These are phyloP conservation scores for Didymella exigua DNA, from an alignment of 2,329 filamentous ascomycete species.

Conservation along the genomic window DNA sequence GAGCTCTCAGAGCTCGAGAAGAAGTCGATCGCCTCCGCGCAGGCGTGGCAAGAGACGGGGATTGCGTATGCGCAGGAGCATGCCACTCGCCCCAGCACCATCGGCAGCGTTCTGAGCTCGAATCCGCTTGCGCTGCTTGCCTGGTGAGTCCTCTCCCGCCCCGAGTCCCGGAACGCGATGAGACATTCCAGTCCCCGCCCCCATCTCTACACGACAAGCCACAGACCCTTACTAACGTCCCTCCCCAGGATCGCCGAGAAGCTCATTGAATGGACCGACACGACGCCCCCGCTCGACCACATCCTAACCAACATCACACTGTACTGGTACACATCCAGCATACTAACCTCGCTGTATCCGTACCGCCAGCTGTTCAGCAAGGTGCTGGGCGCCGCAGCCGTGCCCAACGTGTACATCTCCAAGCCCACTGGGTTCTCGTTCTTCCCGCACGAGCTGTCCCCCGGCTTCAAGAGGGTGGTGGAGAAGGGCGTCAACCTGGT, in stretches of 20 bases:
- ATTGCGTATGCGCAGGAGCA: conserved; percentile 61
- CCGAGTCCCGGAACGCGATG: neutral
- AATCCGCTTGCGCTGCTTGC: conserved; percentile 63
- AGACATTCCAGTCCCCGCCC: too few relatives aligned
- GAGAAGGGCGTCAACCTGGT: conserved; percentile 49
- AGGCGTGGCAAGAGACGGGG: conserved; percentile 50
- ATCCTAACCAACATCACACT: conserved; percentile 61
- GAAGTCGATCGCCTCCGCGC: conserved; percentile 15
- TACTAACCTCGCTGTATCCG: conserved; percentile 56
- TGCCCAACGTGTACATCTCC: neutral
- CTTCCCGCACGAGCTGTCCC: conserved; percentile 53
- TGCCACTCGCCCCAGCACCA: conserved; percentile 60
- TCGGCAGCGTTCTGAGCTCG: conserved; percentile 60
- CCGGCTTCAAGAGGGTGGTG: conserved; percentile 46
- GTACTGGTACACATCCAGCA: conserved; percentile 61
- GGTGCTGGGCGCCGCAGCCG: conserved; percentile 1
- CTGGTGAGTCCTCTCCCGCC: conserved; percentile 48
- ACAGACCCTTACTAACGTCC: conserved; percentile 7
- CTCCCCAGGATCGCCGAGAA: conserved; percentile 59
- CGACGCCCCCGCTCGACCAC: conserved; percentile 44
- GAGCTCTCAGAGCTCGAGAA: conserved; percentile 28
- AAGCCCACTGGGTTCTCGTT: conserved; percentile 54
- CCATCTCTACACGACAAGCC: too few relatives aligned
- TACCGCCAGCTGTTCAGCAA: conserved; percentile 47
- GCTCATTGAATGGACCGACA: conserved; percentile 61